phyloP scores from a whole-genome alignment of 352 stramenopile genomes.

The Phytophthora rubi region DNA sequence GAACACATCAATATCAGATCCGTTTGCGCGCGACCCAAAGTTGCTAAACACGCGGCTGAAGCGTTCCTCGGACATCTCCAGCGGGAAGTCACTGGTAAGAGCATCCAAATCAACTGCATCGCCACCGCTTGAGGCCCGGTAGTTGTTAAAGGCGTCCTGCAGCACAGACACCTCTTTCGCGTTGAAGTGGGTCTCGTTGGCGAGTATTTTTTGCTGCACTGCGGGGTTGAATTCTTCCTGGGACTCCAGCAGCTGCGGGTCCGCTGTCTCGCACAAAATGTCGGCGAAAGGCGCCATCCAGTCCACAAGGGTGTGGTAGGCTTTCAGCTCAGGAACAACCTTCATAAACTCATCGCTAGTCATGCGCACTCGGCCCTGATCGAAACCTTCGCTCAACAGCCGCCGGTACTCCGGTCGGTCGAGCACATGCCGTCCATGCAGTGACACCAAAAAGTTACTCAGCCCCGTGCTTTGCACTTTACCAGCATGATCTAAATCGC shows the following conservation, averaged over 20 bases:
- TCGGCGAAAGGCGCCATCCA: slow-evolving; percentile 89
- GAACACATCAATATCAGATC: slow-evolving; percentile 85
- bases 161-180: slow-evolving; percentile 81
- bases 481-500: slow-evolving; percentile 83
- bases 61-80: slow-evolving; percentile 86
- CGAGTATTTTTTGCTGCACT: slow-evolving; percentile 89
- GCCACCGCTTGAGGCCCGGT: slow-evolving; percentile 69
- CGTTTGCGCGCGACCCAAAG: slow-evolving; percentile 83
- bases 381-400: slow-evolving; percentile 81
- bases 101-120: slow-evolving; percentile 81
- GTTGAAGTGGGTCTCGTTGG: slow-evolving; percentile 82
- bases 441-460: slow-evolving; percentile 86
- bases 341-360: slow-evolving; percentile 75
- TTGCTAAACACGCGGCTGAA: slow-evolving; percentile 80
- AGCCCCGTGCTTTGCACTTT: slow-evolving; percentile 88
- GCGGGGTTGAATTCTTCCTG: slow-evolving; percentile 90
- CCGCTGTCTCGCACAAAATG: slow-evolving; percentile 84
- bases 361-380: slow-evolving; percentile 82
- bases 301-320: slow-evolving; percentile 66
- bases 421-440: slow-evolving; percentile 79
- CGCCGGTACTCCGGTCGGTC: slow-evolving; percentile 78
- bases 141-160: slow-evolving; percentile 88
- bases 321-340: slow-evolving; percentile 59
- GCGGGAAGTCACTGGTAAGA: slow-evolving; percentile 76
- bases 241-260: slow-evolving; percentile 80